Percentiles rank a stretch among this genome's conserved stretches.
Conservation (phyloP, 257 asterid genomes). For the Solanum peruvianum region DNA sequence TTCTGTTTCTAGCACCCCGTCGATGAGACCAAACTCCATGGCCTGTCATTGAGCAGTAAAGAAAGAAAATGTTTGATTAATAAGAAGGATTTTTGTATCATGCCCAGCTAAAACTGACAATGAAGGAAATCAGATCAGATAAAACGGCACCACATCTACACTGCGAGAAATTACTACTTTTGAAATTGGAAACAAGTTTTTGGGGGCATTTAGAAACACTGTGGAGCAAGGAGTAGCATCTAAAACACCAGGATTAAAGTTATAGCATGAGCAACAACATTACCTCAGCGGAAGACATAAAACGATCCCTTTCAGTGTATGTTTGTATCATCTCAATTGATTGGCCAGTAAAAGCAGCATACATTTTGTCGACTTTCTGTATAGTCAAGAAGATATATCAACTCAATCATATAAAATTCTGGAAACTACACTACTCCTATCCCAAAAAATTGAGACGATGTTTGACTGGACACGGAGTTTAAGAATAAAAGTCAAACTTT, state of each 20-base stretch:
- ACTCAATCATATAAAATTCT: neutral
- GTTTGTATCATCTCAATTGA: slow-evolving; percentile 70
- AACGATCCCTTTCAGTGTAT: slow-evolving; percentile 82
- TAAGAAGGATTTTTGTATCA: neutral
- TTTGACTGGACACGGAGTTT: neutral
- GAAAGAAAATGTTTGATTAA: neutral
- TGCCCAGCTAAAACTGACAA: neutral
- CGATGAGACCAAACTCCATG: slow-evolving; percentile 87
- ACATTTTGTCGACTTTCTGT: slow-evolving; percentile 94
- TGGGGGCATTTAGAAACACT: neutral
- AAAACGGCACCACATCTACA: neutral
- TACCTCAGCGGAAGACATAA: slow-evolving; percentile 84
- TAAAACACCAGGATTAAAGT: neutral
- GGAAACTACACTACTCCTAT: neutral
- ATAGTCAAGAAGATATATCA: neutral
- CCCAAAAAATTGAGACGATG: neutral
- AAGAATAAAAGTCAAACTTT: neutral
- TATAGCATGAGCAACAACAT: slow-evolving; percentile 14
- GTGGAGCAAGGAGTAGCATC: neutral
- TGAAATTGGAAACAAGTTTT: neutral
- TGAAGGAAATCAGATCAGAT: neutral
- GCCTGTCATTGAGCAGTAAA: slow-evolving; percentile 41
- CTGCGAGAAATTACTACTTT: neutral
- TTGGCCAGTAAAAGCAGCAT: slow-evolving; percentile 84
- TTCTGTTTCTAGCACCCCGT: slow-evolving; percentile 79